Base-by-base conservation (phyloP, 176 grass and related monocot genomes). In the Avena sativa region DNA sequence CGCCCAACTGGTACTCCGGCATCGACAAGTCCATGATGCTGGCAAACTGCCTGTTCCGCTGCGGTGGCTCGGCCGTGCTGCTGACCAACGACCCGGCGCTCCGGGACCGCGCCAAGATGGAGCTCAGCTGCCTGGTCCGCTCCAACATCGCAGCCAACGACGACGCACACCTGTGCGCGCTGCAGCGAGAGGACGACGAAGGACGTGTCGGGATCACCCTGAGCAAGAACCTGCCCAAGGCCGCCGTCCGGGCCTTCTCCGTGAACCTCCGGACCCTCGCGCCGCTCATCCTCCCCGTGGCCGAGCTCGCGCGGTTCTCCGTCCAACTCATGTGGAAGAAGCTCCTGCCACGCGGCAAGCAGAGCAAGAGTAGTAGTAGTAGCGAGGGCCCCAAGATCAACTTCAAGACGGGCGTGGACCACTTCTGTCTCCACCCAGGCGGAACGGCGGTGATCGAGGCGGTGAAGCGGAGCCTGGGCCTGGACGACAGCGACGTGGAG, bases 1-100 rank as follows among this genome's bases (percentile, higher is more conserved):
- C 34, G 32, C 88, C 88, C 20, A 90, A 90, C 74, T 93, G 91
- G 91, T 93, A 93, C 81, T 43, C 59, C 9, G 88, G 91, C 46
- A 83, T 32, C 12, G 85, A 93, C 85, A 85, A 81, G 65, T 93
- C 91, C 6, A 93, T 93, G 91, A 87, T 93, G 91, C 81, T 93
- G 17, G 85, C 75, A 0, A 93, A 84, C 73, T 30, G 25, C 13
- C 48, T 76, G 48, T 76, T 76, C 48, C 73, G 73, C 1, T 30
- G 73, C 73, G 73, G 73, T 2, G 73, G 73, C 1, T 52, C 73
- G 7, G 73, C 73, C 0, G 73, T 76, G 48, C 48, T 76, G 0
- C 73, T 76, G 3, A 76, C 1, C 73, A 76, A 76, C 25, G 48
- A 76, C 48, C 73, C 48, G 23, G 13, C 48, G 48, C 23, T 53